Percentiles rank a stretch among this genome's conserved stretches.
phyloP scores from a whole-genome alignment of 192 early-diverging fungal species.

The Mortierella alpina region DNA sequence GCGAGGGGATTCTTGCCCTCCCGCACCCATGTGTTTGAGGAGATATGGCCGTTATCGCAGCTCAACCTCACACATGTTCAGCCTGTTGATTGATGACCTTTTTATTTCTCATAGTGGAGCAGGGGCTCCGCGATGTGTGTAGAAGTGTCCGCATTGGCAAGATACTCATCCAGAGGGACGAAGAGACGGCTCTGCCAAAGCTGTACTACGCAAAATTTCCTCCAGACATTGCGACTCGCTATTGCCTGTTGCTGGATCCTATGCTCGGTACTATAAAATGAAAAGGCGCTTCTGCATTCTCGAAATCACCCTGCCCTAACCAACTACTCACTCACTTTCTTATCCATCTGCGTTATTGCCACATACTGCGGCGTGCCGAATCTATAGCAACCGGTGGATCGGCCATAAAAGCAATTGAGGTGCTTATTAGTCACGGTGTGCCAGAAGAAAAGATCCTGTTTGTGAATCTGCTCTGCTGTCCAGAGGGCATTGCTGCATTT shows the following conservation, averaged over 20 bases:
- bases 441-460: constrained; percentile 84
- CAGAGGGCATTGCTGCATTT: constrained; percentile 83
- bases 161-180: constrained; percentile 92
- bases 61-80: not conserved
- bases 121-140: constrained; percentile 71
- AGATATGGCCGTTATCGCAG: not conserved
- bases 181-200: constrained; percentile 87
- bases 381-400: constrained; percentile 86
- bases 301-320: no score
- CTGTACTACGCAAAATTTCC: constrained; percentile 92
- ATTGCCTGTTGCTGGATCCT: constrained; percentile 87
- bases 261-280: constrained; percentile 72
- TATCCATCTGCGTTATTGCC: not conserved
- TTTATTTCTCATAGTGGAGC: constrained; percentile 68
- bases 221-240: constrained; percentile 79
- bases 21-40: not conserved
- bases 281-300: no score
- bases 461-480: constrained; percentile 85
- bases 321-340: not conserved
- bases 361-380: not conserved
- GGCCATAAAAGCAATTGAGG: constrained; percentile 88
- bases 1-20: not conserved
- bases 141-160: constrained; percentile 90
- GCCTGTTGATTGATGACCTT: not conserved
- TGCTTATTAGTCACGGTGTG: constrained; percentile 81